Base-by-base conservation (phyloP, 495 filamentous ascomycete genomes). In the Massariosphaeria phaeospora region DNA sequence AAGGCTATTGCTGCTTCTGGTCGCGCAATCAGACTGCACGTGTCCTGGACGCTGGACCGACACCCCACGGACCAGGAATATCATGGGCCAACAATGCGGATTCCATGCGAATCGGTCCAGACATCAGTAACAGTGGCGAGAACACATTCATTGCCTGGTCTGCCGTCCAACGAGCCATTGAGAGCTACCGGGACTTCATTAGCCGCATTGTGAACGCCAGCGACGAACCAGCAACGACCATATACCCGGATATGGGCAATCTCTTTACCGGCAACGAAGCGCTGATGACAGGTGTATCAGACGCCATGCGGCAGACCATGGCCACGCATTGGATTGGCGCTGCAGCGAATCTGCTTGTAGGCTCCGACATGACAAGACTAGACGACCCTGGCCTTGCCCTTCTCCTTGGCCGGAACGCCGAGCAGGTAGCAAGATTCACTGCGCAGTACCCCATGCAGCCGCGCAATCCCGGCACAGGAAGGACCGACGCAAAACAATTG, bases 301-400 rank as follows among this genome's bases (percentile, higher is more conserved):
- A 69, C 49, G 39, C 41, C 34, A 48, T 61, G 38, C 42, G 67
- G 17, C 47, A 48, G 39, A 67, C 62, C 7, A 60, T 69, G 24
- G 62, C 62, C 53, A 67, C 53, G 13, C 67, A 69, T 48, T 69
- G 65, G 67, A 39, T 69, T 17, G 67, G 65, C 23, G 67, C 67
- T 7, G 62, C 53, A 9, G 65, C 67, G 6, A 69, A 69, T 29
- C 57, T 69, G 3, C 59, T 67, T 36, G 33, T 66, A 27, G 67
- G 67, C 36, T 61, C 56, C 13, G 67, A 69, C 40, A 33, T 69
- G 12, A 42, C 39, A 24, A 42, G 23, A 17, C n/a, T 42, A n/a
- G 39, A 42, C 9, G 1, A 42, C 11, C 18, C 21, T 3, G 39
- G 39, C 1, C 12, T 17, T 21, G 12, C 1, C 17, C n/a, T 42